A percentile compares a stretch with the other conserved stretches of the same genome.
phyloP scores from a whole-genome alignment of 1,284 basidiomycete species.

The Singerocomus inundabilis region DNA sequence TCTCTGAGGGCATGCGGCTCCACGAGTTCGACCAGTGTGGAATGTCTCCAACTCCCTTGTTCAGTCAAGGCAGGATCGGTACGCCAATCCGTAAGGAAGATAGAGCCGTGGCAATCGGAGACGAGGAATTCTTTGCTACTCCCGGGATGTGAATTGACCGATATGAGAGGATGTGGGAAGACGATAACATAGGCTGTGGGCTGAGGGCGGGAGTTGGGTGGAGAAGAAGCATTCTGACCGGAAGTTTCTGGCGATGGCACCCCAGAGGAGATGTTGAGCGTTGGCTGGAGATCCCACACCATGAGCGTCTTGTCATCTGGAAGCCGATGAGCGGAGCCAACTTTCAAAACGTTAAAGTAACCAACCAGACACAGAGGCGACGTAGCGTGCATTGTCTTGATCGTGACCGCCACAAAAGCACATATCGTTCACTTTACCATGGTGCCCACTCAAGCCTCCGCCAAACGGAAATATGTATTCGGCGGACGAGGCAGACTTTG shows the following conservation, averaged over 20 bases:
- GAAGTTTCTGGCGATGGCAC: constrained; percentile 31
- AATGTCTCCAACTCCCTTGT: constrained; percentile 54
- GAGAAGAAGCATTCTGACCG: constrained; percentile 18
- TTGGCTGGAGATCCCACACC: constrained; percentile 76
- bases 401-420: constrained; percentile 70
- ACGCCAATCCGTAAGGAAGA: constrained; percentile 78
- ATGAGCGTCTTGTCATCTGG: constrained; percentile 78
- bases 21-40: constrained; percentile 65
- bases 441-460: constrained; percentile 73
- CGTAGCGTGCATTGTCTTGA: constrained; percentile 63
- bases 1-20: constrained; percentile 64
- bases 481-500: constrained; percentile 47
- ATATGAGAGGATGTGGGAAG: constrained; percentile 65
- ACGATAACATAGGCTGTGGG: constrained; percentile 73
- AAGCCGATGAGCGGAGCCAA: constrained; percentile 4
- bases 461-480: constrained; percentile 68
- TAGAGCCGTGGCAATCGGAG: constrained; percentile 66
- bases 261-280: constrained; percentile 40
- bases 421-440: constrained; percentile 72
- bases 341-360: constrained; percentile 4
- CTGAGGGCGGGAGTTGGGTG: constrained; percentile 44
- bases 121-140: constrained; percentile 76
- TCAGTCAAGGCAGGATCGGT: constrained; percentile 59
- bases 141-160: constrained; percentile 67
- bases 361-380: constrained; percentile 75